Evolutionary conservation across 2,329 filamentous ascomycete genomes (phyloP).

Genomic region (Fusarium nygamai): DNA sequence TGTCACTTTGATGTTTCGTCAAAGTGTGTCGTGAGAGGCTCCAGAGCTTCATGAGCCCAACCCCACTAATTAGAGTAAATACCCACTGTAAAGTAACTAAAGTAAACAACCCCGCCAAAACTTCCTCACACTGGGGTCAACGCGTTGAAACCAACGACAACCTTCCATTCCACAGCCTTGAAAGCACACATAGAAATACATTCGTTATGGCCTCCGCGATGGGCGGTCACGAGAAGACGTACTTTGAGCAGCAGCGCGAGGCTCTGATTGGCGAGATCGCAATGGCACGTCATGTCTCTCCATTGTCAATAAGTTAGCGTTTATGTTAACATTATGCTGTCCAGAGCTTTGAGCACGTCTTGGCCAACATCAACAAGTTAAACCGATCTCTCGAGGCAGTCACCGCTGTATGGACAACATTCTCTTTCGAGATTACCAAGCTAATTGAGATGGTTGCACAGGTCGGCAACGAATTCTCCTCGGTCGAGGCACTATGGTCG

Average conservation of each 20-base stretch:
- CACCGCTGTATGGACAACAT: constrained; percentile 72
- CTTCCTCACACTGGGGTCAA: constrained; percentile 4
- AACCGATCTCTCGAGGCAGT: constrained; percentile 93
- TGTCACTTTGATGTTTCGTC: not conserved
- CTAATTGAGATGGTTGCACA: constrained; percentile 46
- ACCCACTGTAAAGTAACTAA: not conserved
- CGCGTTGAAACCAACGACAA: constrained; percentile 16
- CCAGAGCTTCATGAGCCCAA: not conserved
- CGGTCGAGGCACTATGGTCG: constrained; percentile 95
- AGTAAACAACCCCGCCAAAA: constrained; percentile 33
- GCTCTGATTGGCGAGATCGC: constrained; percentile 77
- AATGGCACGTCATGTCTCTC: constrained; percentile 59
- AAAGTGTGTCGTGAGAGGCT: not conserved
- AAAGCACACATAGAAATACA: constrained; percentile 1
- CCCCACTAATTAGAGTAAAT: constrained; percentile 10
- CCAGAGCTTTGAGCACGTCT: constrained; percentile 84
- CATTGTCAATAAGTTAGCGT: not conserved
- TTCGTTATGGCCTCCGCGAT: constrained; percentile 46
- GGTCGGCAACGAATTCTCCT: constrained; percentile 97
- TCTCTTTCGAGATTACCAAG: no score
- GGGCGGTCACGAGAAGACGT: constrained; percentile 60
- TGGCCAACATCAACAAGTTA: constrained; percentile 94
- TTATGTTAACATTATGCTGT: not conserved
- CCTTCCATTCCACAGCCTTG: not conserved
- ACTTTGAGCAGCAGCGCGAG: constrained; percentile 81